phyloP scores from a whole-genome alignment of 441 rosid genomes.

The Melastoma candidum region DNA sequence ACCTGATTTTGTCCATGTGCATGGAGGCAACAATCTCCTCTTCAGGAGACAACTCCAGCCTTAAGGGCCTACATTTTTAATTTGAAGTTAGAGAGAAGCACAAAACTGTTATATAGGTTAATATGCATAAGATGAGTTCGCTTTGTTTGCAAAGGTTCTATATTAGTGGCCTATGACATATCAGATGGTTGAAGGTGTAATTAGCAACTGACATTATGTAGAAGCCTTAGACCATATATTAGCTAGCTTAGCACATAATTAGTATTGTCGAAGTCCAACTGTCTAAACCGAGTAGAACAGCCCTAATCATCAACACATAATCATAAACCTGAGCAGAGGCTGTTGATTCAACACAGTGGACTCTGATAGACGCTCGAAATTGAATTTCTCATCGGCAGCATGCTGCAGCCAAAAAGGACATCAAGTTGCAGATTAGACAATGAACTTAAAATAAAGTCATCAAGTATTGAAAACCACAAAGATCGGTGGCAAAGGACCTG shows the following conservation, averaged over 20 bases:
- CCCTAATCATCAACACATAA: no score
- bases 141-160: no score
- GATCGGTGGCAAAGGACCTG: slow-evolving; percentile 44
- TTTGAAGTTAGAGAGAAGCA: not conserved
- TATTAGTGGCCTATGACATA: no score
- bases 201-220: no score
- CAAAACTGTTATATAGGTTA: not conserved
- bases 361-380: slow-evolving; percentile 75
- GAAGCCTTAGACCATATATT: no score
- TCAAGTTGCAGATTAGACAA: no score
- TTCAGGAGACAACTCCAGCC: slow-evolving; percentile 86
- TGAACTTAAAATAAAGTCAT: no score
- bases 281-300: no score
- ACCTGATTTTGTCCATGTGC: slow-evolving; percentile 92
- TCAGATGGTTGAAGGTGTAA: no score
- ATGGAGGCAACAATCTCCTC: slow-evolving; percentile 78
- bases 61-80: slow-evolving; percentile 51
- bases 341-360: slow-evolving; percentile 92
- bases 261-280: no score
- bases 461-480: slow-evolving; percentile 8
- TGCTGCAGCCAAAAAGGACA: slow-evolving; percentile 36
- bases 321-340: slow-evolving; percentile 64
- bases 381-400: slow-evolving; percentile 98
- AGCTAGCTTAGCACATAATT: no score
- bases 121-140: no score